phyloP scores from a whole-genome alignment of 139 green algal genomes.

The Coccomyxa sp. region DNA sequence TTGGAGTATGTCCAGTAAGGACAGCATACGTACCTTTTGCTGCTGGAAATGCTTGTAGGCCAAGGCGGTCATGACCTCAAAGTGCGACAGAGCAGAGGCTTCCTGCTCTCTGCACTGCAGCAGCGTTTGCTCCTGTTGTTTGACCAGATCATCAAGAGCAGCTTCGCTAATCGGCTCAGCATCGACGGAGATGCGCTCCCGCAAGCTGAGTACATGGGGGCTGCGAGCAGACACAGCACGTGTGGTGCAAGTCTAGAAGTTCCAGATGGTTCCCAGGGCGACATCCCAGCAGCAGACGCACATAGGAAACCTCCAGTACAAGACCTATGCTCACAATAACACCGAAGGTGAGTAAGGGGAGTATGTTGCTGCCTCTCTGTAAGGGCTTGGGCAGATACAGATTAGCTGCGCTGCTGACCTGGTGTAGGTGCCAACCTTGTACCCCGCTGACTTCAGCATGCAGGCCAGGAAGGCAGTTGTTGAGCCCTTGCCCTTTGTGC shows the following conservation, averaged over 20 bases:
- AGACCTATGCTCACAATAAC: too few species aligned
- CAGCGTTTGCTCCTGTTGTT: not conserved
- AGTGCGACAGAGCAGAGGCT: constrained; percentile 57
- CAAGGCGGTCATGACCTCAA: constrained; percentile 82
- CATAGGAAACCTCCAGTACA: too few species aligned
- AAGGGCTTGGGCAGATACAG: too few species aligned
- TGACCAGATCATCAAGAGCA: constrained; percentile 25
- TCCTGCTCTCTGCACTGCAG: constrained; percentile 16
- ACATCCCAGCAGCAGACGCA: too few species aligned
- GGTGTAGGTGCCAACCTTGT: constrained; percentile 72
- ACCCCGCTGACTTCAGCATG: constrained; percentile 56
- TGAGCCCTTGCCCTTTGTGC: constrained; percentile 91
- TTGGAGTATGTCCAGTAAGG: too few species aligned
- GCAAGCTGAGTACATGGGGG: constrained; percentile 70
- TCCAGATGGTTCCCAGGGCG: too few species aligned
- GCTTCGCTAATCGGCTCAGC: constrained; percentile 10
- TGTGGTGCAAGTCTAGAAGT: too few species aligned
- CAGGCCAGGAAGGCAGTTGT: constrained; percentile 53
- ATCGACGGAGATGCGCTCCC: constrained; percentile 68
- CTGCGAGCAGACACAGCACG: constrained; percentile 27
- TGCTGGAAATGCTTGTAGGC: constrained; percentile 69
- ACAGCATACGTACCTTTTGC: constrained; percentile 17
- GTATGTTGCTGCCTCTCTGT: too few species aligned
- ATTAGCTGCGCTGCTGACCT: constrained; percentile 17
- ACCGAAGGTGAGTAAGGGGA: too few species aligned